Evolutionary conservation across 345 rosid genomes (phyloP), one percentile per base, ranked within the genome.

Genomic region (Lepidium aucheri): DNA sequence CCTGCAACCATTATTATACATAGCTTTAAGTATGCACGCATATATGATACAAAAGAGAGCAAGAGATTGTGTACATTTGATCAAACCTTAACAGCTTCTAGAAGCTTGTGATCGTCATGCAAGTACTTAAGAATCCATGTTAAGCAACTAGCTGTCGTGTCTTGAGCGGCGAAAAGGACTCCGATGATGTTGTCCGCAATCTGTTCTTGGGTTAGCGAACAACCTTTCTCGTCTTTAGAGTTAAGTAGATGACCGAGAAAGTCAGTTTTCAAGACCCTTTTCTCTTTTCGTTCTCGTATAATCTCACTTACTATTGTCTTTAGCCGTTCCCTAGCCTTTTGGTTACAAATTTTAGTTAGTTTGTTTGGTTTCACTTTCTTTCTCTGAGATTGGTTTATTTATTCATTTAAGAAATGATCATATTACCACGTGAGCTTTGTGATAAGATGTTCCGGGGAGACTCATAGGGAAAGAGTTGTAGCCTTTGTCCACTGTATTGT

Each of bases 91-190:
- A 91, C 82, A 67, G 86, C 82, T 70, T 85, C 83, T 4, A 85
- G 76, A 75, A 89, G 81, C 60, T 77, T 80, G 12, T 60, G 79
- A 66, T 89, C 77, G 63, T 85, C 83, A 43, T 74, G 82, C 20
- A 91, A 86, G 75, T 81, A 89, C 68, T 89, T 91, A 56, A 91
- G 79, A 71, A 89, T 82, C 98, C 98, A 91, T 18, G 98, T 89
- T 45, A 89, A 53, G 65, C 76, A 75, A 65, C 95, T 85, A 40
- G 98, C 98, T 22, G 96, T 91, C 11, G 98, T 91, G 82, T 89
- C 96, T 77, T 84, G 95, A 6, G 96, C 96, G 0, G 98, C 98
- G 63, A 89, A 91, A 18, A 91, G 81, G 14, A 85, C 96, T 63
- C 98, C 98, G 16, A 89, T 81, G 40, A 87, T 78, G 73, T 91